Evolutionary conservation across 805 yeast genomes (phyloP), one percentile per base, ranked within the genome.

Genomic region (Barnettozyma vustinii): DNA sequence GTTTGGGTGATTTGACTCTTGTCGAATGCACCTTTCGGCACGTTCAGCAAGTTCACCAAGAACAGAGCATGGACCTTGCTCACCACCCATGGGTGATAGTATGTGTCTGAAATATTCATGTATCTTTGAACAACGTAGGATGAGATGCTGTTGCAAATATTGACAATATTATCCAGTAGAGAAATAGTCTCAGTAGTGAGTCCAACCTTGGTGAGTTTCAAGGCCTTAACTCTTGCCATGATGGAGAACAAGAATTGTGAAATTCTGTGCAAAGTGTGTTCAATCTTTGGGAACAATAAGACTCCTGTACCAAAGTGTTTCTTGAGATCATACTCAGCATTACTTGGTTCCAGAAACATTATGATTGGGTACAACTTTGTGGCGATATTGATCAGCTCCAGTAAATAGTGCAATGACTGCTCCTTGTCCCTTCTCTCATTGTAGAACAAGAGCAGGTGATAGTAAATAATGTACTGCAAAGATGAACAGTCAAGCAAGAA

Each of bases 61-160:
- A 61, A 58, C 37, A 42, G 54, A 1, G 52, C 18, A 41, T 59
- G 59, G 18, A 59, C 52, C 37, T 56, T 61, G n/a, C 53, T 45
- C 7, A 54, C 54, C 9, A 53, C 54, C 65, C 65, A 61, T 4
- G 58, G 46, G 42, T 60, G 65, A 42, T 60, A 61, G 41, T 61
- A 61, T 2, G 33, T 46, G 23, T 57, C 59, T 12, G 60, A 45
- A 18, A 57, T 37, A 5, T 37, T 37, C 16, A 42, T 45, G 10
- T 6, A 33, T 18, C 37, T 33, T 18, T n/a, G 19, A 33, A 33
- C 19, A 12, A 33, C 19, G 19, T n/a, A 33, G 8, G 37, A 33
- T n/a, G 19, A n/a, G 37, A 48, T 26, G 10, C 27, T 42, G 3
- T 20, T 25, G 15, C 43, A 18, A 16, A 43, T 16, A 3, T 46